Base-by-base conservation (phyloP, 768 basidiomycete species). In the Cantharellus cinnabarinus region DNA sequence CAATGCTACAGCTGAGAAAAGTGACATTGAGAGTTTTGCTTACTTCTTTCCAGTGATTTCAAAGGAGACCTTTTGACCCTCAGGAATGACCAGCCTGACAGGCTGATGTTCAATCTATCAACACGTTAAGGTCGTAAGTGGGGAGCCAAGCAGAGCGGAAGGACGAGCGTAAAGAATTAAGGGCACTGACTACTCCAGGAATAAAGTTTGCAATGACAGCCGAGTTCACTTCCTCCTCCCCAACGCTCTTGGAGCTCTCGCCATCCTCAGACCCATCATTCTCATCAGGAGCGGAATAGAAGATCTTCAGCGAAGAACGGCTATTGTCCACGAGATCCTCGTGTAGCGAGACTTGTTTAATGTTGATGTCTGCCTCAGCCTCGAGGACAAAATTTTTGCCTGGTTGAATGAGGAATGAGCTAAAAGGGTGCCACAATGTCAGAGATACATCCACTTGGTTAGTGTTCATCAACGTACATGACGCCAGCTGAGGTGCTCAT, bases 41-140 rank as follows among this genome's bases (percentile, higher is more conserved):
- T 62, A 72, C 71, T 73, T 73, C 62, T 70, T 68, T 54, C 72
- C 72, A 57, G 70, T 67, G 55, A 68, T 65, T 66, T 71, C 70
- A 65, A 73, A 70, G 61, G 68, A 64, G 63, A 72, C 66, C 39
- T 66, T 68, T 54, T 71, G 70, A 20, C 69, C 70, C 56, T 68
- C 66, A 59, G 64, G 62, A 64, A 72, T 69, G 55, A 68, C 69
- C 44, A 73, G 65, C 68, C 71, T 68, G 60, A 72, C 60, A 39
- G 58, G 61, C 50, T 68, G 67, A 61, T 70, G 68, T 66, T 73
- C 72, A 62, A 68, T 67, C 71, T 71, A 54, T 20, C 4, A 34
- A 52, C 40, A 41, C 14, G 29, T 41, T 50, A n/a, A 29, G 44
- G 55, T 37, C 44, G 34, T 39, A 44, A 5, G 48, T 44, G 7